A percentile compares a stretch with the other conserved stretches of the same genome.
Conservation (phyloP, 2,329 filamentous ascomycete species). For the Ophiostoma ulmi region DNA sequence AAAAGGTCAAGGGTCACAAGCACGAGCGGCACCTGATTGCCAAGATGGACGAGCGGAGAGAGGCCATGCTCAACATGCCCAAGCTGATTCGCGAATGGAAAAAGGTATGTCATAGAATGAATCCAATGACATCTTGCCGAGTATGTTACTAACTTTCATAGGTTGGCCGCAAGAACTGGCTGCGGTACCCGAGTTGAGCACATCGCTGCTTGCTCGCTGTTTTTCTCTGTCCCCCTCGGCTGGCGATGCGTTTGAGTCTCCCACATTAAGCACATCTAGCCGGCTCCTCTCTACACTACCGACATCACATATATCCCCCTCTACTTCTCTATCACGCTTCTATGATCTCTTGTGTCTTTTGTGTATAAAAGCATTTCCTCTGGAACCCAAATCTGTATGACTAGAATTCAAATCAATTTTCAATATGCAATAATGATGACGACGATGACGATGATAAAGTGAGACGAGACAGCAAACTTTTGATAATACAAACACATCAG, state of each 20-base stretch:
- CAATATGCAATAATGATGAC: neutral
- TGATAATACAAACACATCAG: no score
- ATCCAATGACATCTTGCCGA: no score
- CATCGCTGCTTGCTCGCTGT: neutral
- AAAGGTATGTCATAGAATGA: slow-evolving; percentile 55
- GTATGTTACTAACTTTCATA: slow-evolving; percentile 29
- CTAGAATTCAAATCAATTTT: neutral
- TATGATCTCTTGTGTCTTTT: slow-evolving; percentile 12
- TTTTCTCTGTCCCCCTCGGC: neutral
- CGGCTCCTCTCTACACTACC: neutral
- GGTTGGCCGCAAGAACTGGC: slow-evolving; percentile 53
- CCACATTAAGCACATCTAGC: no score
- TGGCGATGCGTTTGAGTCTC: neutral
- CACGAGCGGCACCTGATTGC: slow-evolving; percentile 83
- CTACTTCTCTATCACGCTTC: slow-evolving; percentile 7
- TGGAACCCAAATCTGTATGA: slow-evolving; percentile 12
- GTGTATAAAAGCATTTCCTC: neutral
- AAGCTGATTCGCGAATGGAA: slow-evolving; percentile 90
- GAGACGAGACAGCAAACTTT: neutral
- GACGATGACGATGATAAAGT: neutral
- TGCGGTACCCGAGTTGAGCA: slow-evolving; percentile 52
- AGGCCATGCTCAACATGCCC: slow-evolving; percentile 94
- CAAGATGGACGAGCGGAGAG: slow-evolving; percentile 78
- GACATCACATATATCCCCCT: neutral
- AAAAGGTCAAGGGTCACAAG: slow-evolving; percentile 90